A percentile compares a stretch with the other conserved stretches of the same genome.
phyloP scores from a whole-genome alignment of 768 basidiomycete genomes.

The Mycena galericulata region DNA sequence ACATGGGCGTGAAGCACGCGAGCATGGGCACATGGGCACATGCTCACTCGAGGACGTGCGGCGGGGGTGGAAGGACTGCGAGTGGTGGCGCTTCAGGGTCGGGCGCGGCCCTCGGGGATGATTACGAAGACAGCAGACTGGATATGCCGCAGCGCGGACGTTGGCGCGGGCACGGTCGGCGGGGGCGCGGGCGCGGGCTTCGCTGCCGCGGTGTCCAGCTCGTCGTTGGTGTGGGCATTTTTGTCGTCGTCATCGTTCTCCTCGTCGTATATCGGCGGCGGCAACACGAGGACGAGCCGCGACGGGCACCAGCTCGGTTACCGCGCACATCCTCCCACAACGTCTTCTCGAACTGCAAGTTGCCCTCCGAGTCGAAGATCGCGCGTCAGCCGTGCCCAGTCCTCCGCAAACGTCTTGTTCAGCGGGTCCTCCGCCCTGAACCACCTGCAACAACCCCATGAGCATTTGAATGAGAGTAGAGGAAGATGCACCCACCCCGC shows the following conservation, averaged over 20 bases:
- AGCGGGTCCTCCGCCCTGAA: conserved; percentile 87
- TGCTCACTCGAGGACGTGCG: conserved; percentile 35
- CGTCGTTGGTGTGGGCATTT: too few relatives aligned
- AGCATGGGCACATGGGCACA: conserved; percentile 42
- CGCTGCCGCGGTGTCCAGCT: conserved; percentile 26
- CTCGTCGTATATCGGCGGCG: conserved; percentile 34
- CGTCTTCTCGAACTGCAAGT: conserved; percentile 87
- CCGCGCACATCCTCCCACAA: conserved; percentile 91
- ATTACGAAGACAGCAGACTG: conserved; percentile 50
- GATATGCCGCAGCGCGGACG: conserved; percentile 45
- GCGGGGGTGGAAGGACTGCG: conserved; percentile 27
- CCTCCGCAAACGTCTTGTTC: conserved; percentile 85
- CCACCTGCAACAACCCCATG: conserved; percentile 61
- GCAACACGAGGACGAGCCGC: conserved; percentile 46
- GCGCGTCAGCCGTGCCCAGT: conserved; percentile 83
- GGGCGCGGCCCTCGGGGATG: conserved; percentile 38
- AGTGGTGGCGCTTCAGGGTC: conserved; percentile 31
- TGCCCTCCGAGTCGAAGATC: conserved; percentile 86
- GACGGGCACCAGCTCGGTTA: conserved; percentile 84
- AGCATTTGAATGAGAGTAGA: too few relatives aligned
- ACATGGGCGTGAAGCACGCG: conserved; percentile 49
- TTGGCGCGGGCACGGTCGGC: conserved; percentile 22
- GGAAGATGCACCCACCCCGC: conserved; percentile 31
- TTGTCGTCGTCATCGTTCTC: conserved; percentile 31
- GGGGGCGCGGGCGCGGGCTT: too few relatives aligned